Conservation (phyloP, 73 alveolate species). For the Paramecium tetraurelia region DNA sequence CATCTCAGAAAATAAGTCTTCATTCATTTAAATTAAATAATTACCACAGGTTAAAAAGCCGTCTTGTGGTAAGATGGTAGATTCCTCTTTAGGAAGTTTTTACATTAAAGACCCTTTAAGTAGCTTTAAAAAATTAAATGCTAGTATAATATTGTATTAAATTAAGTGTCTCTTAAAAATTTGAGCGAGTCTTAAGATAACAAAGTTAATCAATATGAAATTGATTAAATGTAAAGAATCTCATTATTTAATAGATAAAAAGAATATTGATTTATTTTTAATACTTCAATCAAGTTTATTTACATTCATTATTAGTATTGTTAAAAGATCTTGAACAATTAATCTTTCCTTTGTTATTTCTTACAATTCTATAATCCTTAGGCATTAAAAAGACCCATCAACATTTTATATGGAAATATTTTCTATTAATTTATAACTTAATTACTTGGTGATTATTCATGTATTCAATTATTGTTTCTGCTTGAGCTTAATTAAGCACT, state of each 20-base stretch:
- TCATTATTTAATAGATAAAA: background rate
- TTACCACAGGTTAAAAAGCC: slow-evolving; percentile 30
- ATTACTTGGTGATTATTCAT: background rate
- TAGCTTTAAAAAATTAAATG: background rate
- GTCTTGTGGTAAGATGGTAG: background rate
- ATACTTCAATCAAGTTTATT: background rate
- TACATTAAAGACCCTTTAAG: slow-evolving; percentile 23
- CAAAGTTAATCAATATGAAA: background rate
- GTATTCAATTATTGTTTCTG: background rate
- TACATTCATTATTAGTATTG: background rate
- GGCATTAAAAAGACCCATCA: slow-evolving; percentile 3
- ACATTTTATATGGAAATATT: slow-evolving; percentile 10
- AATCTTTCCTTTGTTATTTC: background rate
- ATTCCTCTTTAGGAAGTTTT: background rate
- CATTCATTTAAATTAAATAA: background rate
- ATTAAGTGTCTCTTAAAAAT: background rate
- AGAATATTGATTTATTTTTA: background rate
- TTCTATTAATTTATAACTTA: background rate
- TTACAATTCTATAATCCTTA: background rate
- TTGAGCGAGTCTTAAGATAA: background rate
- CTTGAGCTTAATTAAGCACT: background rate
- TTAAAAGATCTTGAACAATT: background rate
- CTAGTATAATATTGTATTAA: background rate
- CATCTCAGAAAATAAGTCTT: background rate
- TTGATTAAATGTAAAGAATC: slow-evolving; percentile 6